Conservation (phyloP, 768 basidiomycete species). For the Mycena chlorophos region DNA sequence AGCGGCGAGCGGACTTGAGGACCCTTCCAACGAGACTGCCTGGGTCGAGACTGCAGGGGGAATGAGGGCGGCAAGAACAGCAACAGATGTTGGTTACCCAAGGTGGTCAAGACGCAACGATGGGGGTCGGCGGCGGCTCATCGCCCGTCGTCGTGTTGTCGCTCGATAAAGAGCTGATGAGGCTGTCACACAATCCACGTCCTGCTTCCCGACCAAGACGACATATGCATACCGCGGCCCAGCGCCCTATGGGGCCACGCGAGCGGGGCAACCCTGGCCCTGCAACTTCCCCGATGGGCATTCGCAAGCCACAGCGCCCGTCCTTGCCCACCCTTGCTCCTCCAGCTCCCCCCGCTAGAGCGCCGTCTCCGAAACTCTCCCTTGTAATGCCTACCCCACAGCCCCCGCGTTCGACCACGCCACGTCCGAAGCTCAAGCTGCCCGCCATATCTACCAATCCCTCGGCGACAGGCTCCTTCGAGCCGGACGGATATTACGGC, state of each 20-base stretch:
- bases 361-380: constrained; percentile 30
- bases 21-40: constrained; percentile 45
- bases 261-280: constrained; percentile 22
- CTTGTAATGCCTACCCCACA: constrained; percentile 30
- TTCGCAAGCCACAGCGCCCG: constrained; percentile 29
- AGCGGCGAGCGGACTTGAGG: constrained; percentile 40
- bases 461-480: constrained; percentile 29
- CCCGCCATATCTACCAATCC: constrained; percentile 24
- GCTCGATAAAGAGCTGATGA: constrained; percentile 23
- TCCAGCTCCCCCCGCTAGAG: constrained; percentile 24
- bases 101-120: constrained; percentile 35
- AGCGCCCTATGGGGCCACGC: constrained; percentile 39
- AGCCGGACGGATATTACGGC: constrained; percentile 44
- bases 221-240: constrained; percentile 31
- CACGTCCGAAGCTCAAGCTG: constrained; percentile 31
- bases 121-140: constrained; percentile 33
- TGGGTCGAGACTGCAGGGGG: constrained; percentile 40
- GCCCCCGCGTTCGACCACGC: constrained; percentile 28
- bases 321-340: constrained; percentile 16
- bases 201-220: background rate
- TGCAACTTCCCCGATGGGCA: constrained; percentile 32
- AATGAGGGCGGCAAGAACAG: constrained; percentile 2
- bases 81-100: constrained; percentile 25
- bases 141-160: background rate
- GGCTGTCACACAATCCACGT: background rate